Evolutionary conservation across 1,139 yeast species (phyloP).

Genomic region (Scheffersomyces illinoinensis): DNA sequence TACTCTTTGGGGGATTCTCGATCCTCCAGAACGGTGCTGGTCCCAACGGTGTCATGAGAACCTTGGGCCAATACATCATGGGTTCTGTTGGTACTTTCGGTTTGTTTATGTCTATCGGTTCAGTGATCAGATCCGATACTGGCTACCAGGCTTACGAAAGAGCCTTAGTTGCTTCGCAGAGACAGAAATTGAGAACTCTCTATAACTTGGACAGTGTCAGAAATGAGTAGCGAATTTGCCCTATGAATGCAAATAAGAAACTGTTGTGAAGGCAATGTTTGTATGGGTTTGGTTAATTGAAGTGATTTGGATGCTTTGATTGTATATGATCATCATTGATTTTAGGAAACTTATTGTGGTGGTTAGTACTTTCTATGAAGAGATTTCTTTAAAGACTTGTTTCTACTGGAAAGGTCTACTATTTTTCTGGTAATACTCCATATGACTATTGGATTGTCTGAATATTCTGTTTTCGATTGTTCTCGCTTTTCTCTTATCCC

Average conservation of each 20-base stretch:
- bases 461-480: background rate
- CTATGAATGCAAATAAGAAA: background rate
- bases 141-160: conserved; percentile 45
- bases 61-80: conserved; percentile 92
- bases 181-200: conserved; percentile 36
- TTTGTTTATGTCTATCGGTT: conserved; percentile 91
- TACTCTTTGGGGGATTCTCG: conserved; percentile 90
- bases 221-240: background rate
- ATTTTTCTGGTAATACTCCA: background rate
- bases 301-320: background rate
- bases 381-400: background rate
- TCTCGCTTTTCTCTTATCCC: background rate
- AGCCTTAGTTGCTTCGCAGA: conserved; percentile 38
- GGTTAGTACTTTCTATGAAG: background rate
- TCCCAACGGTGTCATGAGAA: conserved; percentile 97
- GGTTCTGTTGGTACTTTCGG: conserved; percentile 98
- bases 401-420: background rate
- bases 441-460: background rate
- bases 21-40: conserved; percentile 94
- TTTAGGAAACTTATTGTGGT: too few relatives aligned
- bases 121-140: conserved; percentile 81
- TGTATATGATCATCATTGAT: background rate
- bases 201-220: conserved; percentile 10
- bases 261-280: background rate
- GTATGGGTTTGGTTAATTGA: background rate